A percentile compares a stretch with the other conserved stretches of the same genome.
Conservation (phyloP, 768 basidiomycete genomes). For the Clitopilus passeckerianus region DNA sequence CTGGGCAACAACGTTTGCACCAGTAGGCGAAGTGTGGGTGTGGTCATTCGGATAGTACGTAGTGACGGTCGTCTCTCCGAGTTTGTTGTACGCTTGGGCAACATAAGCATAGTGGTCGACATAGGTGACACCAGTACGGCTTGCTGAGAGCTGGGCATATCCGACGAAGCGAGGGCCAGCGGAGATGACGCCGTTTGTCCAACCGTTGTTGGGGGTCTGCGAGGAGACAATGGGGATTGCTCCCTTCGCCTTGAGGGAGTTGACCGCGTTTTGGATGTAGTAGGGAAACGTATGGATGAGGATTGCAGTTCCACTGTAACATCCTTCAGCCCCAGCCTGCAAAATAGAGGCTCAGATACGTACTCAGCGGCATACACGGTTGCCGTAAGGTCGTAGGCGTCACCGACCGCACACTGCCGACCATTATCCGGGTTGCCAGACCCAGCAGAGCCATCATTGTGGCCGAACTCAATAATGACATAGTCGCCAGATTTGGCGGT, state of each 20-base stretch:
- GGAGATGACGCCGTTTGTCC: constrained; percentile 27
- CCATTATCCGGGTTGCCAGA: constrained; percentile 31
- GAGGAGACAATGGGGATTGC: constrained; percentile 42
- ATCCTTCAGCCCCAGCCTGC: background rate
- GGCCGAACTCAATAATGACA: constrained; percentile 43
- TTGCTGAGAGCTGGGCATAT: constrained; percentile 35
- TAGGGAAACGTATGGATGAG: constrained; percentile 41
- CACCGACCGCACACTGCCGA: constrained; percentile 34
- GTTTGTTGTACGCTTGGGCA: constrained; percentile 32
- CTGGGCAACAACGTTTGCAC: constrained; percentile 41
- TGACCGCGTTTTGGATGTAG: constrained; percentile 40
- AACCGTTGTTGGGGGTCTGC: constrained; percentile 43
- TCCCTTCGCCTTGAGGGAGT: constrained; percentile 37
- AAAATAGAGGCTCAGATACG: constrained; percentile 5
- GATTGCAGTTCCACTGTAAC: constrained; percentile 26
- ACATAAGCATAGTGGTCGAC: constrained; percentile 43
- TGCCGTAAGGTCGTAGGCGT: constrained; percentile 28
- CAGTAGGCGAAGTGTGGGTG: constrained; percentile 38
- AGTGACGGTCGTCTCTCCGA: constrained; percentile 31
- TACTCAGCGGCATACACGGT: constrained; percentile 31
- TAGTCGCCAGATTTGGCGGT: constrained; percentile 33
- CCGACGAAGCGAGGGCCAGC: constrained; percentile 38
- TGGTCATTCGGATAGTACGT: constrained; percentile 42
- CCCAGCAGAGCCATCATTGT: constrained; percentile 38
- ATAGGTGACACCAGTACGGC: constrained; percentile 31